Evolutionary conservation across 225 moss, liverwort and hornwort species (phyloP), one percentile per base, ranked within the genome.

Genomic region (Marchantia polymorpha): DNA sequence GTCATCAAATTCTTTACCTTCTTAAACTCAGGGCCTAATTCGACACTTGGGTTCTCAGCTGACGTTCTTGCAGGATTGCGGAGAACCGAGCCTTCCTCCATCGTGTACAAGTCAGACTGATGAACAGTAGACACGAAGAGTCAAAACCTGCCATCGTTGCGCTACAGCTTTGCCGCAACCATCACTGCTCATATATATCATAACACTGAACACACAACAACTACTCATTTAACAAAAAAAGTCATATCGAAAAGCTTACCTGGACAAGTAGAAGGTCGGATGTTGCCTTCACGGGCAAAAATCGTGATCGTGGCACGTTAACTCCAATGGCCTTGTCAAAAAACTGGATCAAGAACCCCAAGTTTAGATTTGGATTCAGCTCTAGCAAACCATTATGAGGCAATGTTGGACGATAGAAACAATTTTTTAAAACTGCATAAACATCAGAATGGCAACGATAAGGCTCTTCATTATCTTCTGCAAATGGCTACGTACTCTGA

Each of bases 311-410:
- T 60, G 99, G 99, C 76, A 99, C 99, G 77, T 99, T 99, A 76
- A 95, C 95, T 81, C 99, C 99, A 59, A 99, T 99, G 69, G 99
- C 99, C 69, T 91, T 91, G 80, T 99, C 91, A 81, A 95, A 99
- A 75, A 99, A 99, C 94, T 96, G 87, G 31, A 71, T 30, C 29
- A 50, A 65, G 67, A 10, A 29, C 60, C 29, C 14, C 7, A 76
- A 1, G 0, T 1, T 59, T 22, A 76, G 31, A 60, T 59, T 56
- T 27, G 26, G 26, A 10, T 25, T 47, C 30, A 39, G 31, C 25
- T 69, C 69, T 1, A 3, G 46, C 46, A 69, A 13, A 14, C 10
- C 31, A 69, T 31, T 10, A 30, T 69, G 50, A 48, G 14, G n/a
- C 49, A 69, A 12, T 23, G 22, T 12, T 4, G 5, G 66, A 26